Evolutionary conservation across 1,284 basidiomycete species (phyloP).

Genomic region (Phenoliferia sp.): DNA sequence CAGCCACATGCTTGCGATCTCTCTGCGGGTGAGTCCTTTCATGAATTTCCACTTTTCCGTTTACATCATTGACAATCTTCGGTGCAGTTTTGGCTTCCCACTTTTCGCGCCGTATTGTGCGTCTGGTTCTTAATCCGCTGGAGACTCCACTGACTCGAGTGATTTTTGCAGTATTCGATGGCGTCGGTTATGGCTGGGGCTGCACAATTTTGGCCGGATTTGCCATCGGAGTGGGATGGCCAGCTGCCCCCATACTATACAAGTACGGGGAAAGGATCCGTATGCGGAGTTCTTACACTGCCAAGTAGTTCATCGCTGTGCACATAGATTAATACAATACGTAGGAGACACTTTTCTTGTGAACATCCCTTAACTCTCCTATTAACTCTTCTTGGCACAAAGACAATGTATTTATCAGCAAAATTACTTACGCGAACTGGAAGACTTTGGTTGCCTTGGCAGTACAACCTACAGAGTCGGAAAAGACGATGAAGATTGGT

Average conservation of each 20-base stretch:
- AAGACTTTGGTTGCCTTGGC: too few relatives aligned
- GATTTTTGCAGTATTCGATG: slow-evolving; percentile 34
- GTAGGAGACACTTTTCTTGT: too few relatives aligned
- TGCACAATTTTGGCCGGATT: slow-evolving; percentile 39
- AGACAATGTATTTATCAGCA: too few relatives aligned
- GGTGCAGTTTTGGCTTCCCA: slow-evolving; percentile 40
- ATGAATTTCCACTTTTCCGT: background rate
- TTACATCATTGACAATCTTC: background rate
- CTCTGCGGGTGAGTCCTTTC: slow-evolving; percentile 21
- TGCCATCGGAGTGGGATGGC: slow-evolving; percentile 34
- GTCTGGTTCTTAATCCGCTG: background rate
- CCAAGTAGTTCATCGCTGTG: too few relatives aligned
- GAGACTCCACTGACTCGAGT: background rate
- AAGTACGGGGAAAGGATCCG: background rate
- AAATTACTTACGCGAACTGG: too few relatives aligned
- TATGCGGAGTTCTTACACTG: background rate
- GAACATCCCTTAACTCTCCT: too few relatives aligned
- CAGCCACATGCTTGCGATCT: slow-evolving; percentile 30
- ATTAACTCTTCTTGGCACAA: too few relatives aligned
- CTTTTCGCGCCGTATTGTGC: slow-evolving; percentile 33
- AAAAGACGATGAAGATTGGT: too few relatives aligned
- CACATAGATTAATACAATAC: too few relatives aligned
- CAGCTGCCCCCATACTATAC: slow-evolving; percentile 7
- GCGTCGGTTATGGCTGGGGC: slow-evolving; percentile 40
- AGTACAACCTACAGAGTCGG: too few relatives aligned